Conservation (phyloP, 192 early-diverging fungal species). For the Oehlia diaphana region DNA sequence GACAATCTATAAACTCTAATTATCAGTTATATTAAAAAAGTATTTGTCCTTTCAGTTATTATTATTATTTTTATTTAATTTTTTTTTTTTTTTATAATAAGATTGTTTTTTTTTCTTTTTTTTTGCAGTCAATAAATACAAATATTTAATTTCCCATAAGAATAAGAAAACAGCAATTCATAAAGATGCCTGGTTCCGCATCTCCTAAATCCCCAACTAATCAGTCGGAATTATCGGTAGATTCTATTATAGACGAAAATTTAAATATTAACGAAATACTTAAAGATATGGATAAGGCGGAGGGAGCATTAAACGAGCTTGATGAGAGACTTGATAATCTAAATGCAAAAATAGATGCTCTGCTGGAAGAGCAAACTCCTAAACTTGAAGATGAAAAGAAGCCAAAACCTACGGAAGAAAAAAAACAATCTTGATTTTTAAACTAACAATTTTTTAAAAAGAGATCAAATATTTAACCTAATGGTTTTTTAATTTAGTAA, state of each 20-base stretch:
- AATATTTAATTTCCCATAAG: no score
- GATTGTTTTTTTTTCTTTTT: background rate
- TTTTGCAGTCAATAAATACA: background rate
- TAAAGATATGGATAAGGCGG: slow-evolving; percentile 9
- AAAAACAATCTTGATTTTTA: no score
- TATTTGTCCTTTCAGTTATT: no score
- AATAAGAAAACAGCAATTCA: background rate
- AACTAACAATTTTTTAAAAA: no score
- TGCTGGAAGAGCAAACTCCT: background rate
- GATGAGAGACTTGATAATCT: slow-evolving; percentile 19
- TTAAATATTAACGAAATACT: slow-evolving; percentile 4
- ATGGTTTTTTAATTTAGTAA: no score
- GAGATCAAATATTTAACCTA: no score
- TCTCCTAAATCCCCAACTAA: background rate
- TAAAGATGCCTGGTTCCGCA: background rate
- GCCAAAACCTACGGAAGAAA: background rate
- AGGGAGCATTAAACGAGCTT: slow-evolving; percentile 14
- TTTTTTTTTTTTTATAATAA: no score
- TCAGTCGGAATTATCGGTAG: background rate
- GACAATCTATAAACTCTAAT: no score
- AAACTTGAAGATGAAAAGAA: background rate
- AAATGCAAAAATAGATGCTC: slow-evolving; percentile 3
- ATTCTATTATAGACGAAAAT: background rate
- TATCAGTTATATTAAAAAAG: no score
- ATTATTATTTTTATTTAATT: no score